Base-by-base conservation (phyloP, 2,329 filamentous ascomycete species). In the Plectosphaerella sp. region DNA sequence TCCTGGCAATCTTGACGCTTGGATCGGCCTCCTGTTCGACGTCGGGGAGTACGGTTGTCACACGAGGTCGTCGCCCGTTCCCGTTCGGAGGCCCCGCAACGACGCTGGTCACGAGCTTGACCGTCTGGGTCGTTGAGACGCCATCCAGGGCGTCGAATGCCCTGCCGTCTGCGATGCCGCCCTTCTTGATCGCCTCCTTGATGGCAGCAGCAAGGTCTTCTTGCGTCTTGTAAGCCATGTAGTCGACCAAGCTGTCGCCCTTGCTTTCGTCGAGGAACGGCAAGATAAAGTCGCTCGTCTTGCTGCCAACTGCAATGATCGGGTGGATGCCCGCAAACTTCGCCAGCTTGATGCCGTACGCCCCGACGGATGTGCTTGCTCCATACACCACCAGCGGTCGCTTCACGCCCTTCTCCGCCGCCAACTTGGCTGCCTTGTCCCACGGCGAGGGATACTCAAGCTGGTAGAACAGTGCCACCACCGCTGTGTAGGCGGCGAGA, bases 281-380 rank as follows among this genome's bases (percentile, higher is more conserved):
- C 45, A 37, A 46, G 7, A 59, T 52, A 16, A 59, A 59, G 0
- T 48, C 45, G 50, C 57, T 59, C 49, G 56, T 57, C 39, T 70
- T 67, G 12, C 82, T 81, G 1, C 80, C 79, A n/a, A 86, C 67
- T 28, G 72, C 74, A 55, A 84, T 82, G 46, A 84, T 70, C 0
- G 82, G 82, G 60, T 82, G 77, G 50, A 84, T 76, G 58, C 80
- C 78, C 11, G 72, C 67, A 15, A 56, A 64, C 5, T 60, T 62
- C 8, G 77, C 77, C 14, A 85, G 69, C 59, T 85, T 79, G 47
- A 84, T 71, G 0, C 75, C 78, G 58, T 76, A 84, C 1, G 78
- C 71, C 4, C 81, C 82, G 1, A 83, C 79, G 0, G 79, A 73
- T 1, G 73, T 72, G 3, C 75, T 68, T 5, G 66, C 74, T 12